Conservation (phyloP, 805 yeast genomes). For the Zygosaccharomyces pseudorouxii region DNA sequence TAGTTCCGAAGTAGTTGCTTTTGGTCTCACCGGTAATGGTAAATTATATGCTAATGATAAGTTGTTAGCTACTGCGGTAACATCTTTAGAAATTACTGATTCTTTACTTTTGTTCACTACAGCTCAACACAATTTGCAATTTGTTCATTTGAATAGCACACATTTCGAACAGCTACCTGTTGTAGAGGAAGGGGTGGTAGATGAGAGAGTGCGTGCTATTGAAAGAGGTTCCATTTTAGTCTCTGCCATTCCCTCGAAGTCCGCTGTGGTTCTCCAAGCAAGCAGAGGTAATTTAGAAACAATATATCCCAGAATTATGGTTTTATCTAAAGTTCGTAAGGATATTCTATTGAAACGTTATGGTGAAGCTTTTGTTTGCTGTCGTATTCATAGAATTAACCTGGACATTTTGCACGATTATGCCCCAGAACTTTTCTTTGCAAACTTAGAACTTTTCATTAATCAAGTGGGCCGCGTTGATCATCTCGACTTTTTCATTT, state of each 20-base stretch:
- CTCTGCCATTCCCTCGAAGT: conserved; percentile 72
- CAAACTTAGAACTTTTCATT: conserved; percentile 62
- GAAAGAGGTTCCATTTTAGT: conserved; percentile 91
- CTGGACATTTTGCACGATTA: conserved; percentile 87
- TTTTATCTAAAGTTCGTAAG: conserved; percentile 73
- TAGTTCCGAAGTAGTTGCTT: conserved; percentile 40
- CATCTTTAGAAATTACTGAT: conserved; percentile 73
- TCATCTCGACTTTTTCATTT: conserved; percentile 78
- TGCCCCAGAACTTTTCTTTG: conserved; percentile 62
- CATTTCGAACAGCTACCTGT: conserved; percentile 39
- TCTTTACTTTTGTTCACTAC: conserved; percentile 77
- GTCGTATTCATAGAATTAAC: conserved; percentile 89
- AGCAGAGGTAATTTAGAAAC: conserved; percentile 96
- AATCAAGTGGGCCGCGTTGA: conserved; percentile 67
- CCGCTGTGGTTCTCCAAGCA: conserved; percentile 83
- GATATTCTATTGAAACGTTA: conserved; percentile 56
- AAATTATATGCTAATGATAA: conserved; percentile 60
- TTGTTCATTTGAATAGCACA: conserved; percentile 59
- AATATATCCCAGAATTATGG: conserved; percentile 88
- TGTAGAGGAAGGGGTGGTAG: conserved; percentile 41
- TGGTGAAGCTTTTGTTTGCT: conserved; percentile 69
- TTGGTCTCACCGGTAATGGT: conserved; percentile 76
- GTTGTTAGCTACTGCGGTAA: conserved; percentile 66
- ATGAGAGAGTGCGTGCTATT: conserved; percentile 82
- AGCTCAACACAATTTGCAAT: conserved; percentile 77